A percentile compares a stretch with the other conserved stretches of the same genome.
phyloP scores from a whole-genome alignment of 2,329 filamentous ascomycete genomes.

The Arthrocladium fulminans region DNA sequence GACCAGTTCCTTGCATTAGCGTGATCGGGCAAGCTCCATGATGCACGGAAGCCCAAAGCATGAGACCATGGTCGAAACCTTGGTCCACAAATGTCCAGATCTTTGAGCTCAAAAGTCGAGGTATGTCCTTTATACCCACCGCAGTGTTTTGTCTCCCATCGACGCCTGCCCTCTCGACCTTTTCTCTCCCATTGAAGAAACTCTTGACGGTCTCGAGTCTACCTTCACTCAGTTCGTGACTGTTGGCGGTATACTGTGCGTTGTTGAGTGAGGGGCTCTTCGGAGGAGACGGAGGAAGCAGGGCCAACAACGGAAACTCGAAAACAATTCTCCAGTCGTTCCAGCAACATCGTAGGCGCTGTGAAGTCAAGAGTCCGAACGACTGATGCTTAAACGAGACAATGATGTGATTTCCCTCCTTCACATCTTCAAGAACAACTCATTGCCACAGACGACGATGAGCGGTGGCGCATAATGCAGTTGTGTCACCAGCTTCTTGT shows the following conservation, averaged over 20 bases:
- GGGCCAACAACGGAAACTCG: not conserved
- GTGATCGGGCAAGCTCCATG: not conserved
- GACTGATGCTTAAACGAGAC: slow-evolving; percentile 21
- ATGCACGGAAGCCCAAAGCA: not conserved
- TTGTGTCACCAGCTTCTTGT: not conserved
- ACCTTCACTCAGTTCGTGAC: too few relatives aligned
- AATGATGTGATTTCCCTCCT: slow-evolving; percentile 14
- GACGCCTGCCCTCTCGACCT: not conserved
- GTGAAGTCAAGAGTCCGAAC: slow-evolving; percentile 12
- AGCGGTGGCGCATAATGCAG: not conserved
- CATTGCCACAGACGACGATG: not conserved
- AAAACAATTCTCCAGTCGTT: not conserved
- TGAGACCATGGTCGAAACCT: slow-evolving; percentile 3
- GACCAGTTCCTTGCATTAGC: slow-evolving; percentile 4
- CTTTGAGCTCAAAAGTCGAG: not conserved
- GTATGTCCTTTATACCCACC: not conserved
- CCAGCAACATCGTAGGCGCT: slow-evolving; percentile 1
- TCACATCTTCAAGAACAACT: not conserved
- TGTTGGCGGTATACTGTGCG: too few relatives aligned
- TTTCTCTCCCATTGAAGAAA: too few relatives aligned
- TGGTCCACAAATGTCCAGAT: not conserved
- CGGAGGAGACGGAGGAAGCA: too few relatives aligned
- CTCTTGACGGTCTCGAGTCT: too few relatives aligned
- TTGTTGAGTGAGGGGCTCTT: too few relatives aligned
- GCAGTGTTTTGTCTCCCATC: not conserved